Evolutionary conservation across 768 basidiomycete genomes (phyloP).

Genomic region (Termitomyces sp.): DNA sequence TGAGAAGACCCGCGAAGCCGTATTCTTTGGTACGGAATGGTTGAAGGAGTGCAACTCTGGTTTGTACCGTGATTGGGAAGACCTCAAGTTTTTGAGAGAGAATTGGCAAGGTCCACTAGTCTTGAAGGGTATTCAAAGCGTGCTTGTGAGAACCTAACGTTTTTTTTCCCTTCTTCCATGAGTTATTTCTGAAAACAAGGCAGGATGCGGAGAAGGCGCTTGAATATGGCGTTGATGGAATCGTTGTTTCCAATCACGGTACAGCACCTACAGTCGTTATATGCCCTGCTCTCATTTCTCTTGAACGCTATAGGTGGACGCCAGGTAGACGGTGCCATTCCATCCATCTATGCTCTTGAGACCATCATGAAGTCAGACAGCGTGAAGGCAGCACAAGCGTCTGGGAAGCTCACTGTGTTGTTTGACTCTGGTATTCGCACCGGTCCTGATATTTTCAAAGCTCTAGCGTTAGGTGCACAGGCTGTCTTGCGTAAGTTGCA

Average conservation of each 20-base stretch:
- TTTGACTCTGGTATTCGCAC: slow-evolving; percentile 82
- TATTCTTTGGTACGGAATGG: slow-evolving; percentile 56
- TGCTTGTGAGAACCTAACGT: slow-evolving; percentile 34
- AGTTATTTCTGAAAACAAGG: not conserved
- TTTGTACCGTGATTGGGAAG: slow-evolving; percentile 61
- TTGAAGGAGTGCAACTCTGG: slow-evolving; percentile 59
- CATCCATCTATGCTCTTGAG: slow-evolving; percentile 67
- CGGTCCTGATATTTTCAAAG: slow-evolving; percentile 80
- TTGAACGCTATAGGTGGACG: slow-evolving; percentile 45
- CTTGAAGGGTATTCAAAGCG: slow-evolving; percentile 71
- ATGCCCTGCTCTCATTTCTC: not conserved
- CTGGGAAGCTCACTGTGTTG: slow-evolving; percentile 61
- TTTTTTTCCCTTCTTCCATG: not conserved
- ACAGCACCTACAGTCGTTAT: slow-evolving; percentile 6
- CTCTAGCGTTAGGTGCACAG: slow-evolving; percentile 81
- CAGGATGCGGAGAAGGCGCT: slow-evolving; percentile 70
- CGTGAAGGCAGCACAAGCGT: slow-evolving; percentile 48
- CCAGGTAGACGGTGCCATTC: slow-evolving; percentile 74
- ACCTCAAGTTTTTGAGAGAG: slow-evolving; percentile 58
- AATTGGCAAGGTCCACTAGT: slow-evolving; percentile 77
- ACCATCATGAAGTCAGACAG: slow-evolving; percentile 58
- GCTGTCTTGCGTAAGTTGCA: slow-evolving; percentile 59
- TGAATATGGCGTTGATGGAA: slow-evolving; percentile 60
- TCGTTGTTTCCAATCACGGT: slow-evolving; percentile 82
- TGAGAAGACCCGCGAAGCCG: slow-evolving; percentile 27